Percentiles rank a stretch among this genome's conserved stretches.
Evolutionary conservation across 2,329 filamentous ascomycete species (phyloP).

Genomic region (Didymella exigua): DNA sequence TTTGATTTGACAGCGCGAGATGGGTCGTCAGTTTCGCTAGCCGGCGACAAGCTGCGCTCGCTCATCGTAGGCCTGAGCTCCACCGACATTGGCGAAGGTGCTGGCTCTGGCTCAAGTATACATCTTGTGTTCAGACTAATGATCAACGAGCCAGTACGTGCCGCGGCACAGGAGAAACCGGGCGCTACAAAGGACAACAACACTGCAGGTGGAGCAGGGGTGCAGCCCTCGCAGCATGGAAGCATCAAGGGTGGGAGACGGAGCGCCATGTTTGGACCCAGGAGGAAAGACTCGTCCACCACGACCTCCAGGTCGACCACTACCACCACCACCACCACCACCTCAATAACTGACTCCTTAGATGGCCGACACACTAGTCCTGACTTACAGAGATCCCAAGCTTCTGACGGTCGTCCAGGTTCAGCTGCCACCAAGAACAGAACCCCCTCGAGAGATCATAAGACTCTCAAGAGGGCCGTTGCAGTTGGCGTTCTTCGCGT

Average conservation of each 20-base stretch:
- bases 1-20: constrained; percentile 79
- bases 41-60: constrained; percentile 75
- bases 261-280: constrained; percentile 71
- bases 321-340: not conserved
- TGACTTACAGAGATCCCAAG: constrained; percentile 32
- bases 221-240: constrained; percentile 41
- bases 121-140: constrained; percentile 85
- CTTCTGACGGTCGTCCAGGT: constrained; percentile 34
- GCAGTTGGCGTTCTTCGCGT: constrained; percentile 80
- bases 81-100: constrained; percentile 70
- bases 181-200: constrained; percentile 33
- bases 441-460: constrained; percentile 49
- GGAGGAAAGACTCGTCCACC: constrained; percentile 53
- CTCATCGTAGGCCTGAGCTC: constrained; percentile 86
- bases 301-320: constrained; percentile 2
- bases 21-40: constrained; percentile 67
- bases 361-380: constrained; percentile 32
- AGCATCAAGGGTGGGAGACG: constrained; percentile 53
- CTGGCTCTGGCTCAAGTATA: constrained; percentile 72
- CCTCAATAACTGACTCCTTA: constrained; percentile 17
- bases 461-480: constrained; percentile 69
- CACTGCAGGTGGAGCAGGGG: constrained; percentile 26
- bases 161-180: constrained; percentile 39
- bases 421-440: constrained; percentile 38
- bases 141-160: constrained; percentile 57